These are phyloP conservation scores for Calendula officinalis DNA, from an alignment of 129 eudicot genomes.

Conservation along the genomic window DNA sequence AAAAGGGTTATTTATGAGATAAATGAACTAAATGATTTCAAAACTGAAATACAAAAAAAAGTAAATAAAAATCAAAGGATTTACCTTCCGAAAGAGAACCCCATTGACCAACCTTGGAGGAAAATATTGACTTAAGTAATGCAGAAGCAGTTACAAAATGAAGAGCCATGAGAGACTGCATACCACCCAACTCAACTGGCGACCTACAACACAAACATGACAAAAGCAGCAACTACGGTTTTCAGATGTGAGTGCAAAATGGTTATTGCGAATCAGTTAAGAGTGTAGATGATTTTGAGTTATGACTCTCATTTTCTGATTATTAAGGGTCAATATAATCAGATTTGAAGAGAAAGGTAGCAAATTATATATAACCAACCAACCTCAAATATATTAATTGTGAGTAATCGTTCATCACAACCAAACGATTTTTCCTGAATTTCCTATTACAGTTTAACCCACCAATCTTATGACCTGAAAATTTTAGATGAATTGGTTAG, in stretches of 20 bases:
- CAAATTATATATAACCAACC: too few relatives aligned
- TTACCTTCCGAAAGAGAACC: constrained; percentile 32
- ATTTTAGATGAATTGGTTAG: too few relatives aligned
- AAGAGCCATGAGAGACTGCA: constrained; percentile 38
- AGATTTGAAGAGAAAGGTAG: neutral
- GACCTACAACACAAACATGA: constrained; percentile 20
- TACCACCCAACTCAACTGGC: constrained; percentile 32
- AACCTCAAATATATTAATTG: too few relatives aligned
- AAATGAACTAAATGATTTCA: constrained; percentile 2
- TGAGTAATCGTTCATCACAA: too few relatives aligned
- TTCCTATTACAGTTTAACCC: too few relatives aligned
- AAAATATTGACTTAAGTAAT: constrained; percentile 28
- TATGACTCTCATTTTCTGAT: neutral
- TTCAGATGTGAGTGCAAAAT: neutral
- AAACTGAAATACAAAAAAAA: neutral
- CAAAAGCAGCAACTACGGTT: neutral
- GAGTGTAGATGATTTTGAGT: neutral
- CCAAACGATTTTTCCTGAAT: too few relatives aligned
- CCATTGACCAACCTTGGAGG: constrained; percentile 34
- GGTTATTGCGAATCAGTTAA: neutral
- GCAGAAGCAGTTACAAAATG: constrained; percentile 33
- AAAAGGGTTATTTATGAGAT: neutral
- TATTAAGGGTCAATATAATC: neutral
- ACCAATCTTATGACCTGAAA: too few relatives aligned
- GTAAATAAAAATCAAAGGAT: constrained; percentile 7